Evolutionary conservation across 2,329 filamentous ascomycete genomes (phyloP).

Genomic region (Trichocomaceae sp.): DNA sequence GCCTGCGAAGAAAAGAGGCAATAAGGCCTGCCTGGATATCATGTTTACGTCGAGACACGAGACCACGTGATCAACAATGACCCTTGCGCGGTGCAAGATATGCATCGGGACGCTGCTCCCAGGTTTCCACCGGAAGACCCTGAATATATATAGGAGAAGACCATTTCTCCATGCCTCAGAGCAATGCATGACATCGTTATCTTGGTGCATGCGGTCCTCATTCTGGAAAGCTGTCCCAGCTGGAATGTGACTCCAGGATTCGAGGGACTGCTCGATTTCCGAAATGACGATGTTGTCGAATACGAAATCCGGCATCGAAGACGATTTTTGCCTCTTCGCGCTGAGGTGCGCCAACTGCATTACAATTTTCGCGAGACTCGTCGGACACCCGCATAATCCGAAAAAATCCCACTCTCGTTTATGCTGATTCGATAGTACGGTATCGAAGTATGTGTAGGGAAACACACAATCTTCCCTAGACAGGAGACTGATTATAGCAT

Average conservation of each 20-base stretch:
- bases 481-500: neutral
- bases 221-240: neutral
- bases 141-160: neutral
- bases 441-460: neutral
- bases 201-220: neutral
- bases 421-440: neutral
- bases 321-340: neutral
- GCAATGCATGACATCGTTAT: neutral
- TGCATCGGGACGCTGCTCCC: neutral
- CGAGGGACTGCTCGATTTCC: neutral
- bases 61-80: neutral
- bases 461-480: neutral
- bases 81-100: neutral
- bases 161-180: slow-evolving; percentile 1
- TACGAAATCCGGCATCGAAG: neutral
- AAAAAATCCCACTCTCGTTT: neutral
- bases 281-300: neutral
- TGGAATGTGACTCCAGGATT: neutral
- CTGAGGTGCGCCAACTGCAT: neutral
- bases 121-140: neutral
- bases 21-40: slow-evolving; percentile 1
- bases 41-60: neutral
- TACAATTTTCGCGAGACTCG: neutral
- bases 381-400: neutral
- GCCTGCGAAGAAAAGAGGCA: slow-evolving; percentile 1